Evolutionary conservation across 805 yeast species (phyloP).

Genomic region (Candida odintsovae): DNA sequence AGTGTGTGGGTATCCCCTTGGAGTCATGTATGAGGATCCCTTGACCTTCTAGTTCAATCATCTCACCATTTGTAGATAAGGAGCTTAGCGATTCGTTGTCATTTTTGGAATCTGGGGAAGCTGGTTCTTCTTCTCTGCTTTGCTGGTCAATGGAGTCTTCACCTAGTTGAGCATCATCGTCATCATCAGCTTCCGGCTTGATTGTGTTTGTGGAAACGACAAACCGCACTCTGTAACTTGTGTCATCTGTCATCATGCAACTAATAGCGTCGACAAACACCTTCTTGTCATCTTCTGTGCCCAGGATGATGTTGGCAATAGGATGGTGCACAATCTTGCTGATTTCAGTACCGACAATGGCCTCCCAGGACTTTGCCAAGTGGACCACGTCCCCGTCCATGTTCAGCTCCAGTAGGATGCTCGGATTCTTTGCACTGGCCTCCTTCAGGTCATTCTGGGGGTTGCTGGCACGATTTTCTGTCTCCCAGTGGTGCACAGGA

Average conservation of each 20-base stretch:
- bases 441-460: conserved; percentile 44
- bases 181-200: conserved; percentile 19
- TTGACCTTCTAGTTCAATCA: conserved; percentile 83
- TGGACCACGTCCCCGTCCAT: conserved; percentile 73
- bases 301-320: conserved; percentile 58
- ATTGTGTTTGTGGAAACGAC: conserved; percentile 38
- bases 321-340: conserved; percentile 50
- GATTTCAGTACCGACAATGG: conserved; percentile 63
- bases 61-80: conserved; percentile 51
- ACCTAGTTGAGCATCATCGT: conserved; percentile 11
- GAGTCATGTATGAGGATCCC: conserved; percentile 77
- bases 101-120: conserved; percentile 3
- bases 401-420: conserved; percentile 79
- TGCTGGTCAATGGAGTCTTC: conserved; percentile 1
- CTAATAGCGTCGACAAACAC: conserved; percentile 68
- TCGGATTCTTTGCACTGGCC: conserved; percentile 66
- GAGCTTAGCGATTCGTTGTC: conserved; percentile 26
- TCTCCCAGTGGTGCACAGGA: background rate
- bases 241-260: conserved; percentile 67
- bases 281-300: conserved; percentile 53
- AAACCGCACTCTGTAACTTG: conserved; percentile 73
- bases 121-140: conserved; percentile 4
- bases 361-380: conserved; percentile 72
- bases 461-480: background rate
- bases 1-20: conserved; percentile 60